A percentile compares a stretch with the other conserved stretches of the same genome.
phyloP scores from a whole-genome alignment of 2,329 filamentous ascomycete genomes.

The Fusarium acutatum region DNA sequence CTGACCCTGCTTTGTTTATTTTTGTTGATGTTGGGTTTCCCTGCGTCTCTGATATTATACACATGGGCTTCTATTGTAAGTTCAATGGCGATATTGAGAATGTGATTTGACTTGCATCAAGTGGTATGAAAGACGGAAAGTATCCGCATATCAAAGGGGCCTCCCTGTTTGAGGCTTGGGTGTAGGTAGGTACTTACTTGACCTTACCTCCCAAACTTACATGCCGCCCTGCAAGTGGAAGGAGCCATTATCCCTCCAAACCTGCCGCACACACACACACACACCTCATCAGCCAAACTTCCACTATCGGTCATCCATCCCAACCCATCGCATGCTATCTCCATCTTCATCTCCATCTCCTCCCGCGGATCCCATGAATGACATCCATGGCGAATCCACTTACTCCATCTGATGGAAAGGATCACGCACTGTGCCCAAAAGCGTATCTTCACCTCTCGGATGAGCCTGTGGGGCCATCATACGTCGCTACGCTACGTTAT shows the following conservation, averaged over 20 bases:
- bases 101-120: neutral
- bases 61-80: neutral
- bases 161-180: neutral
- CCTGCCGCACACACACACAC: neutral
- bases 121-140: neutral
- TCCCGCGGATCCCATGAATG: constrained; percentile 26
- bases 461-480: constrained; percentile 15
- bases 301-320: constrained; percentile 2
- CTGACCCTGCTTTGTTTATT: constrained; percentile 25
- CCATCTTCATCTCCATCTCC: constrained; percentile 22
- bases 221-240: neutral
- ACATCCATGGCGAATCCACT: constrained; percentile 27
- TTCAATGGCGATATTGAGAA: neutral
- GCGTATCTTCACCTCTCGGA: neutral
- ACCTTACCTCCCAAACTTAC: neutral
- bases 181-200: neutral
- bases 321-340: constrained; percentile 7
- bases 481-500: constrained; percentile 1
- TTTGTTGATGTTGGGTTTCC: neutral
- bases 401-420: constrained; percentile 1
- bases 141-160: neutral
- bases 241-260: neutral
- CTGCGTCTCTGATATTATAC: neutral
- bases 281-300: constrained; percentile 3
- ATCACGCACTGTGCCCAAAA: constrained; percentile 9